Evolutionary conservation across 192 early-diverging fungal species (phyloP).

Genomic region (Diversispora epigaea): DNA sequence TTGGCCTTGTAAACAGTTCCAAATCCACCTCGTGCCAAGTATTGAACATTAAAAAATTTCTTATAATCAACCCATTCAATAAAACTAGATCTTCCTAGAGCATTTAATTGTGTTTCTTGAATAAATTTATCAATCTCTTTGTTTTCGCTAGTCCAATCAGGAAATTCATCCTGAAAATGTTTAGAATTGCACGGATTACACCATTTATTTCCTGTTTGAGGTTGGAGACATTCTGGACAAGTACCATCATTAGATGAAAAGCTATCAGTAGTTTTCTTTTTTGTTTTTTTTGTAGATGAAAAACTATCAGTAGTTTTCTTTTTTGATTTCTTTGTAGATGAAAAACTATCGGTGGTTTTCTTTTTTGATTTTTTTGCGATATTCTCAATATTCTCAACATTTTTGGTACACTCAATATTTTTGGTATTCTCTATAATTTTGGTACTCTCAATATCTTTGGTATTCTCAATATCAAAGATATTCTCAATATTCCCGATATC

Average conservation of each 20-base stretch:
- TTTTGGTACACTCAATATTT: too few relatives aligned
- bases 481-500: too few relatives aligned
- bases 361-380: too few relatives aligned
- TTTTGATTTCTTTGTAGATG: too few relatives aligned
- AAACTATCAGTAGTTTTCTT: too few relatives aligned
- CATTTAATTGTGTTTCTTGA: slow-evolving; percentile 1
- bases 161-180: slow-evolving; percentile 4
- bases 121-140: slow-evolving; percentile 14
- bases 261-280: too few relatives aligned
- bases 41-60: background rate
- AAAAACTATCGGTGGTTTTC: too few relatives aligned
- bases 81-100: background rate
- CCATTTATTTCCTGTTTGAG: background rate
- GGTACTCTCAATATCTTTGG: too few relatives aligned
- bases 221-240: slow-evolving; percentile 13
- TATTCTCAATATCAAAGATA: too few relatives aligned
- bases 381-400: too few relatives aligned
- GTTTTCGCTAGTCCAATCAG: slow-evolving; percentile 12
- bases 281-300: too few relatives aligned
- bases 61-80: slow-evolving; percentile 7
- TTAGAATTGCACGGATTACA: slow-evolving; percentile 14
- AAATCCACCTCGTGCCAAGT: background rate
- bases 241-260: background rate
- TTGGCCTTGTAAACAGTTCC: background rate
- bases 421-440: too few relatives aligned